A percentile compares a stretch with the other conserved stretches of the same genome.
Conservation (phyloP, 176 grass and related monocot species). For the Hordeum vulgare region MorexV3_pseudomolecules_assembly NC_058524.1:345799696-345800195, state of each 20-base stretch:
- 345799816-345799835: constrained; percentile 60
- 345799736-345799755: constrained; percentile 54
- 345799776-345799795: constrained; percentile 31
- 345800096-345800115: background rate
- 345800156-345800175: no score
- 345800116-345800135: no score
- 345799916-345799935: constrained; percentile 24
- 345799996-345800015: constrained; percentile 7
- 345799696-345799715: constrained; percentile 33
- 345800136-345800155: no score
- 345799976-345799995: background rate
- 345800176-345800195: no score
- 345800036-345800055: constrained; percentile 7
- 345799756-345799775: constrained; percentile 5
- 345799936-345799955: constrained; percentile 2
- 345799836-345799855: constrained; percentile 38
- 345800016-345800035: background rate
- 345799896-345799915: constrained; percentile 13
- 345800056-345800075: constrained; percentile 20
- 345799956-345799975: constrained; percentile 23
- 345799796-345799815: constrained; percentile 56
- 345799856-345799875: constrained; percentile 58
- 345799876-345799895: constrained; percentile 43
- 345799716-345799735: constrained; percentile 76
- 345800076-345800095: background rate